Percentiles rank a stretch among this genome's conserved stretches.
phyloP scores from a whole-genome alignment of 108 stramenopile species.

The Nannochloropsis salina region DNA sequence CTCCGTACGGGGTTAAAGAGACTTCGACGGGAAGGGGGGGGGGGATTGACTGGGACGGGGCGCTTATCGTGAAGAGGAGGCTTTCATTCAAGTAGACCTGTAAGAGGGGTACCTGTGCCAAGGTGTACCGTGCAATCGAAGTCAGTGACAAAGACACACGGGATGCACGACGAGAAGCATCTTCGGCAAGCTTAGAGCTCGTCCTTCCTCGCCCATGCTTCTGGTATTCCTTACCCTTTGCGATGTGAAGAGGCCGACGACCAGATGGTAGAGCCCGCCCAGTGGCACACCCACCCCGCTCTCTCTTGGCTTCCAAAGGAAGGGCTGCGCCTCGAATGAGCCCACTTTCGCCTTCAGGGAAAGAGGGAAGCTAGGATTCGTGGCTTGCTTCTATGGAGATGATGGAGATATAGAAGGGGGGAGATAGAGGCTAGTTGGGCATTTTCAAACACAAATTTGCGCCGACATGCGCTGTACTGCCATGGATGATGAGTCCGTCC shows the following conservation, averaged over 20 bases:
- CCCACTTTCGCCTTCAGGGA: not conserved
- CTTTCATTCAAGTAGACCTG: not conserved
- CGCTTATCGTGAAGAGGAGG: not conserved
- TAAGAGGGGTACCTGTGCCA: not conserved
- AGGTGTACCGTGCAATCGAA: not conserved
- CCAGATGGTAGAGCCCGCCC: not conserved
- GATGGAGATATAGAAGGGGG: not conserved
- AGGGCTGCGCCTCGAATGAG: not conserved
- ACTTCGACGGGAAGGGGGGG: not conserved
- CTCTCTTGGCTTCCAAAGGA: not conserved
- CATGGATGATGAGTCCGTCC: too few relatives aligned
- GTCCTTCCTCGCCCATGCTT: not conserved
- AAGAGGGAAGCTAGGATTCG: not conserved
- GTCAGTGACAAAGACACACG: not conserved
- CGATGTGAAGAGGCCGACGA: not conserved
- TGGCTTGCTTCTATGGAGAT: not conserved
- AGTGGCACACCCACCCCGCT: not conserved
- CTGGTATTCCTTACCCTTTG: not conserved
- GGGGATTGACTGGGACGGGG: not conserved
- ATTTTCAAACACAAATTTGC: not conserved
- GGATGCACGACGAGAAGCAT: not conserved
- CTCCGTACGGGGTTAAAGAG: not conserved
- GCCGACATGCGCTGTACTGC: too few relatives aligned
- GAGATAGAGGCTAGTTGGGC: not conserved
- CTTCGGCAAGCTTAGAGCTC: not conserved